Percentiles rank a stretch among this genome's conserved stretches.
Evolutionary conservation across 768 basidiomycete species (phyloP).

Genomic region (Pholiota molesta): DNA sequence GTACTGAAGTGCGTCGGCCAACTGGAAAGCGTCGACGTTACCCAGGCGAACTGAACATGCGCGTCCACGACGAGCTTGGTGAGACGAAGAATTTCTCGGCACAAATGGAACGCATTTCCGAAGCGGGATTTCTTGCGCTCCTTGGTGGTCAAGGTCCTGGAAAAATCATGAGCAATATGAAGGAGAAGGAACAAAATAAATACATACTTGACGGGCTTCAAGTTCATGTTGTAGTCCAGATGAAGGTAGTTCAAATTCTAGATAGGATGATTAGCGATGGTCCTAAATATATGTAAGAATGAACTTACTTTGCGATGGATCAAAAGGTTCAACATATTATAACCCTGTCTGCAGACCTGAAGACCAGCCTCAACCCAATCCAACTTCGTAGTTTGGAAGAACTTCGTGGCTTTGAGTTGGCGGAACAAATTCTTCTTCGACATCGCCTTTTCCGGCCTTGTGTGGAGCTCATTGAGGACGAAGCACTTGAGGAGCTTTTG

Average conservation of each 20-base stretch:
- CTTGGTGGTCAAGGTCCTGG: constrained; percentile 95
- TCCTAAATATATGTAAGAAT: neutral
- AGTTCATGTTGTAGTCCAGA: constrained; percentile 97
- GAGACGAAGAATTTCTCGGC: constrained; percentile 95
- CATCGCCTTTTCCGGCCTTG: constrained; percentile 92
- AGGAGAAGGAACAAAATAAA: neutral
- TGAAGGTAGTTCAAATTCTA: constrained; percentile 93
- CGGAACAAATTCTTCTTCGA: constrained; percentile 97
- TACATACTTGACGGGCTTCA: constrained; percentile 89
- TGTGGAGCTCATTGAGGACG: constrained; percentile 93
- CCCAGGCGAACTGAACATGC: constrained; percentile 98
- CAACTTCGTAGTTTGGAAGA: constrained; percentile 97
- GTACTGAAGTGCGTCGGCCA: constrained; percentile 97
- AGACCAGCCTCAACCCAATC: constrained; percentile 99
- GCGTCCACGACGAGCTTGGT: constrained; percentile 99
- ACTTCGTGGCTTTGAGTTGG: constrained; percentile 97
- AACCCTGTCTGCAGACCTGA: constrained; percentile 98
- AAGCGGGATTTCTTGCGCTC: constrained; percentile 99
- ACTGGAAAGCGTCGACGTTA: constrained; percentile 98
- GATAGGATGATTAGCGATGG: constrained; percentile 5
- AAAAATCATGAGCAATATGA: constrained; percentile 10
- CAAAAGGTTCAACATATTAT: constrained; percentile 98
- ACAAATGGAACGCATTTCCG: constrained; percentile 98
- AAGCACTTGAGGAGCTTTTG: constrained; percentile 97
- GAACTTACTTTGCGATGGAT: constrained; percentile 90